Evolutionary conservation across 2,329 filamentous ascomycete species (phyloP), one percentile per base, ranked within the genome.

Genomic region (Penicillium rolfsii): DNA sequence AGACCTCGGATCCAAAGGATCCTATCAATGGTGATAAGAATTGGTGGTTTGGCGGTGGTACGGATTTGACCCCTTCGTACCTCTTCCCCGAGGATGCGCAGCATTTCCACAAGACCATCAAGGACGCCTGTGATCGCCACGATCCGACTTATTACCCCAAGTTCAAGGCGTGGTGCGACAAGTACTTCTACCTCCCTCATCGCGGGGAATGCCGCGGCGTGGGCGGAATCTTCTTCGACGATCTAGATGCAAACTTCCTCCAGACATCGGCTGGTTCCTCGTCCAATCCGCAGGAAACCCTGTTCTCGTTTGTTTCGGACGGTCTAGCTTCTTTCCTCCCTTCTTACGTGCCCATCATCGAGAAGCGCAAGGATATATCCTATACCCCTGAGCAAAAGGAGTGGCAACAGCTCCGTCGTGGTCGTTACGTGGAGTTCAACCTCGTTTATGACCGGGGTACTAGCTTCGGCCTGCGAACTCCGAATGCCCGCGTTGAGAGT

Each of bases 361-460:
- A 93, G 73, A 89, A 85, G 75, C 84, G 95, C 68, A 98, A 96
- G 82, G 90, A 97, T 71, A 93, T 97, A 92, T 88, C 91, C 0
- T 99, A 87, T 71, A 93, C 87, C 0, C 89, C 90, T 52, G 84
- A 88, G 68, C 91, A 97, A 80, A 97, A 97, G 82, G 87, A 91
- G 67, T 99, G 95, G 95, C 95, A 99, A 81, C 95, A 98, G 81
- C 83, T 99, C 64, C 86, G 95, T 53, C 83, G 95, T 66, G 95
- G 95, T n/a, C 85, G 93, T 71, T 99, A 99, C 75, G 95, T 99
- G 64, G 95, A 99, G 79, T 99, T 99, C 79, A 99, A 99, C 79
- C 84, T 99, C 40, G 92, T 99, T 58, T 93, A 99, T 79, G 95
- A 99, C 80, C 87, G 95, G 28, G 95, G 95, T 2, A 99, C 95